phyloP scores from a whole-genome alignment of 2,329 filamentous ascomycete species.

The Fusarium setosum region DNA sequence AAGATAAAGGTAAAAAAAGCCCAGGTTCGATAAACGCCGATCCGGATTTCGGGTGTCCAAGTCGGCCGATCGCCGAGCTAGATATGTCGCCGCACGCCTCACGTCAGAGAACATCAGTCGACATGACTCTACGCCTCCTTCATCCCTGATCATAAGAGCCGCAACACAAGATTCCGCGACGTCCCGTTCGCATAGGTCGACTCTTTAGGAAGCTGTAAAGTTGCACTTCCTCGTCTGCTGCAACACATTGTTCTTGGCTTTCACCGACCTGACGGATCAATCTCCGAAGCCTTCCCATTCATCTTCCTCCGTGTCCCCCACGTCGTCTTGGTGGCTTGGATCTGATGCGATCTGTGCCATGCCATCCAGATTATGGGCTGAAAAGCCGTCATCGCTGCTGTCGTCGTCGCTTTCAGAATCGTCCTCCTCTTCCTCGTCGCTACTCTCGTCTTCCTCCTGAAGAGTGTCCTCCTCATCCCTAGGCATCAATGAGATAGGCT shows the following conservation, averaged over 20 bases:
- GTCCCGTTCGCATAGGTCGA: neutral
- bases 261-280: conserved; percentile 20
- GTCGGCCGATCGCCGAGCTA: conserved; percentile 10
- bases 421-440: conserved; percentile 22
- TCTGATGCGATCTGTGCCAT: conserved; percentile 17
- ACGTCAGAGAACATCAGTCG: conserved; percentile 24
- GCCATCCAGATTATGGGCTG: conserved; percentile 2
- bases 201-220: neutral
- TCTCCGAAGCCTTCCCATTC: conserved; percentile 43
- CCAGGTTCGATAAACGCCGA: neutral
- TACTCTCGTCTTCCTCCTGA: conserved; percentile 31
- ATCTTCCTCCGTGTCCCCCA: conserved; percentile 31
- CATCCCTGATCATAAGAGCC: neutral
- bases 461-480: conserved; percentile 38
- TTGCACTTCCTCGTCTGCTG: neutral
- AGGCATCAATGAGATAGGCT: conserved; percentile 41
- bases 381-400: conserved; percentile 7
- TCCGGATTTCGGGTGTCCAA: conserved; percentile 31
- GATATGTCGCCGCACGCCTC: neutral
- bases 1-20: neutral
- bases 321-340: conserved; percentile 31
- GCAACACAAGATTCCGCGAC: neutral
- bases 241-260: conserved; percentile 1
- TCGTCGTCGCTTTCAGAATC: conserved; percentile 12
- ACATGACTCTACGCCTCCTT: conserved; percentile 17